Evolutionary conservation across 2,329 filamentous ascomycete genomes (phyloP), one percentile per base, ranked within the genome.

Genomic region (Penicillium sp.): DNA sequence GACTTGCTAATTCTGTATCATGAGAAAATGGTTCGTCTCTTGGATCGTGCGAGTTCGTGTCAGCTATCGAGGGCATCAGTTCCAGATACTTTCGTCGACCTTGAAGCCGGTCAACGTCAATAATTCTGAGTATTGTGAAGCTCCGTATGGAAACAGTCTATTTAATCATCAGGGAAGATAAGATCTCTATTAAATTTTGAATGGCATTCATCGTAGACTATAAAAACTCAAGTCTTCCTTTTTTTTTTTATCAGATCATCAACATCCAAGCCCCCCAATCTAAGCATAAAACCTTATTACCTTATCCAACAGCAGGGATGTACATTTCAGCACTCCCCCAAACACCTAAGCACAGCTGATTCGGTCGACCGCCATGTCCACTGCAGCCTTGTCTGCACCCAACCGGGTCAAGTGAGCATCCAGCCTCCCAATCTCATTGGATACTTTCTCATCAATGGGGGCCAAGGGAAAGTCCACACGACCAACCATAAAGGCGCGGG

Each of bases 1-100:
- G 19, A 64, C 51, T 26, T 60, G 55, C 64, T 62, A 66, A 33
- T 52, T 40, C 26, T 62, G 59, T 33, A 40, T 14, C 64, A 66
- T 66, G 22, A 25, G 42, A 16, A 38, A 19, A 16, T 4, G 3
- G 7, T 6, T 25, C 8, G 11, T 7, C 1, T 10, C 1, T 4
- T 30, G 14, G 38, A n/a, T n/a, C 16, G 28, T 16, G 19, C 40
- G 38, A 48, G 30, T n/a, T 19, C n/a, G 16, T 22, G 33, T 40
- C 14, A 22, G 25, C 4, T 16, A 19, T 16, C 13, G 10, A 35
- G 28, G 6, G 4, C 14, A 19, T 14, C 30, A 38, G 1, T 22
- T 4, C 16, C 11, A 14, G 4, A 5, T 25, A 37, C 30, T 6
- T 26, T 1, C 3, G n/a, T 37, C 33, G 43, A 28, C 8, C 4